Evolutionary conservation across 2,329 filamentous ascomycete genomes (phyloP).

Genomic region (Apiospora saccharicola): DNA sequence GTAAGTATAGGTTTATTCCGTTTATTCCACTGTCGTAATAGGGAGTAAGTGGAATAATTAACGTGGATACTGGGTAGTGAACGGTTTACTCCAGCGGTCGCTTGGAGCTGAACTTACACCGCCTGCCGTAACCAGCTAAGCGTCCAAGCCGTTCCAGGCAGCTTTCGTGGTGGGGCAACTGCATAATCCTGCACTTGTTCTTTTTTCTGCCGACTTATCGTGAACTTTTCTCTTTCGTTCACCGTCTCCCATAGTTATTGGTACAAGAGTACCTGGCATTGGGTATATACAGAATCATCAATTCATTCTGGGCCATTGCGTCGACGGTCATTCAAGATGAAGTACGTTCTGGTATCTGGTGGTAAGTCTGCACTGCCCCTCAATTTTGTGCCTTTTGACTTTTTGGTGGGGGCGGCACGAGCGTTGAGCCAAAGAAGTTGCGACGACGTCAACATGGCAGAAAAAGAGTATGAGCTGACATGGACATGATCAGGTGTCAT

Average conservation of each 20-base stretch:
- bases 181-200: conserved; percentile 7
- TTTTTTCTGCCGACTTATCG: conserved; percentile 4
- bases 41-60: no score
- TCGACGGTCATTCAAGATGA: conserved; percentile 26
- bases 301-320: conserved; percentile 8
- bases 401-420: not conserved
- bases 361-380: conserved; percentile 16
- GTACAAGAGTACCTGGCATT: conserved; percentile 15
- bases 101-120: not conserved
- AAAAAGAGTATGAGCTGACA: not conserved
- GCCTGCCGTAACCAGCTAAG: not conserved
- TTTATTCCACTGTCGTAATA: no score
- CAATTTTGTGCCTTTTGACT: not conserved
- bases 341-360: conserved; percentile 27
- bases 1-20: no score
- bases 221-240: conserved; percentile 13
- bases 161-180: not conserved
- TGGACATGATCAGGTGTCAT: conserved; percentile 42
- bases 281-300: conserved; percentile 17
- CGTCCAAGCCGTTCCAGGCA: not conserved
- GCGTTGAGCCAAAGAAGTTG: not conserved
- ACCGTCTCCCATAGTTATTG: conserved; percentile 14
- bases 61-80: no score
- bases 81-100: no score
- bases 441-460: not conserved